Conservation (phyloP, 1,139 yeast species). For the Blastobotrys persicus region DNA sequence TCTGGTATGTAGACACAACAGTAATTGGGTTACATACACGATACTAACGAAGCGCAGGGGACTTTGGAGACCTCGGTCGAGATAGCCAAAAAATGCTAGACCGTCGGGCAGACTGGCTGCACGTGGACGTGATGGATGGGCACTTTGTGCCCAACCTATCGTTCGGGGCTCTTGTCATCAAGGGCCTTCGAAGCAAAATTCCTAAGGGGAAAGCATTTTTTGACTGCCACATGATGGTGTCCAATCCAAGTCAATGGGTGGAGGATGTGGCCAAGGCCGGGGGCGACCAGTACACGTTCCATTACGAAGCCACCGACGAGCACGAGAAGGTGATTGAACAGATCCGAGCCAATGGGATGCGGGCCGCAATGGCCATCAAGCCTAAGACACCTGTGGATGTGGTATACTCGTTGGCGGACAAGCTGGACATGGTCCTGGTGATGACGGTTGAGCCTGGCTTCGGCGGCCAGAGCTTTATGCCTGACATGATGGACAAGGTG, state of each 20-base stretch:
- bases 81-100: constrained; percentile 80
- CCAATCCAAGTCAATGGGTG: constrained; percentile 94
- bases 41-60: constrained; percentile 35
- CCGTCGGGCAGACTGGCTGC: constrained; percentile 89
- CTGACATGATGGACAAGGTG: constrained; percentile 95
- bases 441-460: constrained; percentile 99
- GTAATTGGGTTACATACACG: not conserved
- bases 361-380: constrained; percentile 91
- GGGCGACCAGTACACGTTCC: constrained; percentile 95
- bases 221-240: constrained; percentile 99
- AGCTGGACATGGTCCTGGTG: constrained; percentile 86
- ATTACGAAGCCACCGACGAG: constrained; percentile 86
- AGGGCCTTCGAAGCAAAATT: constrained; percentile 70
- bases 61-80: constrained; percentile 83
- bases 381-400: constrained; percentile 92
- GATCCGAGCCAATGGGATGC: constrained; percentile 79
- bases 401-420: constrained; percentile 68
- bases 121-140: constrained; percentile 98
- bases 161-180: constrained; percentile 86
- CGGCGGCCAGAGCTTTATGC: constrained; percentile 97
- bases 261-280: constrained; percentile 91
- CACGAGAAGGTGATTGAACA: constrained; percentile 71
- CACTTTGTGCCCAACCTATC: constrained; percentile 97
- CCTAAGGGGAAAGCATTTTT: constrained; percentile 78
- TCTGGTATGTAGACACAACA: constrained; percentile 52